Percentiles rank a stretch among this genome's conserved stretches.
These are phyloP conservation scores for Penicillium sp. DNA, from an alignment of 2,329 filamentous ascomycete species.

Conservation along the genomic window DNA sequence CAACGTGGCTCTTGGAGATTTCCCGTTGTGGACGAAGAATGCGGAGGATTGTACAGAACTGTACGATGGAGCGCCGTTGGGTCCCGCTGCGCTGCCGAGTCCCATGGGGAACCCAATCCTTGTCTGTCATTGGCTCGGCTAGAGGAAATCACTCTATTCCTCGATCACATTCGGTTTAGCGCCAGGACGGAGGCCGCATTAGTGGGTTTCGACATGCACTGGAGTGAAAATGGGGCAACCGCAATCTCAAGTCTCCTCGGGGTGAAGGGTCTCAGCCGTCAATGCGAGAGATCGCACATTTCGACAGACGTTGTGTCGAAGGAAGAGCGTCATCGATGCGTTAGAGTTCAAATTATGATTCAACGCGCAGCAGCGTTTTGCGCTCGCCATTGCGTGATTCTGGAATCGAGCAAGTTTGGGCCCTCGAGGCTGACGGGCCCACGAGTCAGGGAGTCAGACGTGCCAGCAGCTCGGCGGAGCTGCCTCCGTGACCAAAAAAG, in stretches of 20 bases:
- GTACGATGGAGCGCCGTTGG: not conserved
- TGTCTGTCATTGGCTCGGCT: constrained; percentile 15
- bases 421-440: no score
- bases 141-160: not conserved
- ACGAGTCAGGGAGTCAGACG: no score
- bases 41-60: not conserved
- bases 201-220: constrained; percentile 3
- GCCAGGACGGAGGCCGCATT: not conserved
- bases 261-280: not conserved
- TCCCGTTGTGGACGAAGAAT: constrained; percentile 2
- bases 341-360: no score
- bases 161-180: constrained; percentile 1
- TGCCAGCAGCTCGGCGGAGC: constrained; percentile 5
- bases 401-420: not conserved
- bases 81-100: constrained; percentile 1
- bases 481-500: constrained; percentile 3
- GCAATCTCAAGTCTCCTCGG: no score
- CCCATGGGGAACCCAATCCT: not conserved
- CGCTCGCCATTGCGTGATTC: no score
- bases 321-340: no score
- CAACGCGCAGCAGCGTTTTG: no score
- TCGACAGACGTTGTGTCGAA: no score
- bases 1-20: constrained; percentile 2
- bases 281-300: no score
- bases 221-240: no score